Base-by-base conservation (phyloP, 371 early-diverging fungal species). In the Circinella umbellata region DNA sequence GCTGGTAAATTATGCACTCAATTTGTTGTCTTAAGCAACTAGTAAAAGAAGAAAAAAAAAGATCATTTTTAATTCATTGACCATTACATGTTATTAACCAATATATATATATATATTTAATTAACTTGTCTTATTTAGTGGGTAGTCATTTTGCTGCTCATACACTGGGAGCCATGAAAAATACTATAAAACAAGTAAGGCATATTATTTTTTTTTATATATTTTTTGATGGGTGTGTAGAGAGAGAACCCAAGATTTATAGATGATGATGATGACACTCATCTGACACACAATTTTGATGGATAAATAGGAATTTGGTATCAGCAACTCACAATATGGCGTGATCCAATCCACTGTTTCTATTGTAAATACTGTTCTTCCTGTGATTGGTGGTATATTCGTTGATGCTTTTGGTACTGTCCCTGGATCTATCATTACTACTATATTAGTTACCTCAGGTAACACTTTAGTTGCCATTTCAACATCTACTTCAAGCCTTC, bases 121-220 rank as follows among this genome's bases (percentile, higher is more conserved):
- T 59, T 51, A 62, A 35, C 66, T 17, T 61, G 1, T 36, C 15
- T 61, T 39, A 46, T 65, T 54, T 72, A 91, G 91, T 91, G 61
- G 92, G 92, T 49, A 89, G 88, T 62, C 92, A 91, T 77, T 91
- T 90, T 75, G 88, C 92, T 36, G 91, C 90, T 48, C 91, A 91
- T 73, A 91, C 92, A 15, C 73, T 91, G 37, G 89, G 90, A 6
- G 90, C 91, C 27, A 77, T 91, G 79, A 91, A 91, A 73, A 80
- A 84, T 13, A 89, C 80, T 3, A 78, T 91, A 53, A 91, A 91
- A 73, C 78, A 87, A 79, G 91, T 89, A 83, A 60, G 51, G 51
- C 1, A 27, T 27, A 27, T 27, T 2, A 27, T 27, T n/a, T n/a
- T n/a, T n/a, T n/a, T n/a, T 27, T 27, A 27, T 27, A 1, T 27